phyloP scores from a whole-genome alignment of 2,329 filamentous ascomycete species.

The Fusarium musae region DNA sequence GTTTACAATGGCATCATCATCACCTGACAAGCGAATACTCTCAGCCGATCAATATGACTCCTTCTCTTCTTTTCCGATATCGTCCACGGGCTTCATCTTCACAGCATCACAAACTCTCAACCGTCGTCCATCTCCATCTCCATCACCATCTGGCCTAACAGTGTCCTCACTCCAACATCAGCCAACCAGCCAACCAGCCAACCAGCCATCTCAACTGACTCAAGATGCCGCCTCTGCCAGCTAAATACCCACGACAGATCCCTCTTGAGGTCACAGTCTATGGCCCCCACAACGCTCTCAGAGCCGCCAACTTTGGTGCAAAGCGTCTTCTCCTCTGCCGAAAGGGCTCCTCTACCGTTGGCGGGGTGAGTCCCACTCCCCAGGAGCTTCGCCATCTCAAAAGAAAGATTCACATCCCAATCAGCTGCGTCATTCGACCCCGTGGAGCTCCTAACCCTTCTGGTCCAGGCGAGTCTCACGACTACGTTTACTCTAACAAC shows the following conservation, averaged over 20 bases:
- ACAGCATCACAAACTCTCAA: not conserved
- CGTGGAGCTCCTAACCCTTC: constrained; percentile 40
- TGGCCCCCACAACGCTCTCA: constrained; percentile 53
- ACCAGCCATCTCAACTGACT: not conserved
- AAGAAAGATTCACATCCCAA: constrained; percentile 48
- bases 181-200: not conserved
- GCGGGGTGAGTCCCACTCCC: constrained; percentile 62
- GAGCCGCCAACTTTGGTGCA: constrained; percentile 57
- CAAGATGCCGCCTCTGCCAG: constrained; percentile 11
- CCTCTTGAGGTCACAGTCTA: constrained; percentile 67
- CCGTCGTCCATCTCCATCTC: not conserved
- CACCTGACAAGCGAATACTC: not conserved
- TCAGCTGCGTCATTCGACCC: constrained; percentile 68
- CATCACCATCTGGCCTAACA: not conserved
- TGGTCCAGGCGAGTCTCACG: constrained; percentile 40
- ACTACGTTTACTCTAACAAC: constrained; percentile 61
- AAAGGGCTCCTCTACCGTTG: constrained; percentile 59
- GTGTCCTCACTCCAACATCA: not conserved
- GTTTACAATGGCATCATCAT: constrained; percentile 4
- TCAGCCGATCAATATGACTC: not conserved
- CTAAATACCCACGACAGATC: constrained; percentile 20
- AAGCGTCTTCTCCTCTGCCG: constrained; percentile 66
- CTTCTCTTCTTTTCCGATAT: not conserved
- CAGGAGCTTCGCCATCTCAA: constrained; percentile 51
- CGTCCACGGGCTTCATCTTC: not conserved